Conservation (phyloP, 306 rosid genomes). For the Oemleria cerasiformis region DNA sequence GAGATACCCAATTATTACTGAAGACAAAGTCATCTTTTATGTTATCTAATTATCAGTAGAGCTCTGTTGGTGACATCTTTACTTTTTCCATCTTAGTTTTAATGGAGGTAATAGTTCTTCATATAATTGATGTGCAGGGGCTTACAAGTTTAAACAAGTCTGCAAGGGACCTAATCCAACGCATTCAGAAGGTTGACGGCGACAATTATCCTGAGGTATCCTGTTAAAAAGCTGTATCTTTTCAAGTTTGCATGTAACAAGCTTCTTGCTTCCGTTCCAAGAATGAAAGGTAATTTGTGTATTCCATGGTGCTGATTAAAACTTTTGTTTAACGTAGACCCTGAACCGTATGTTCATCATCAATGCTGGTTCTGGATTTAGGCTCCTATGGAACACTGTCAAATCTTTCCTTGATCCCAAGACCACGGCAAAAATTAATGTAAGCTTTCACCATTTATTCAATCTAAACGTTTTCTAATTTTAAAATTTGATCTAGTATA, state of each 20-base stretch:
- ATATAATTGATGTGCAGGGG: constrained; percentile 38
- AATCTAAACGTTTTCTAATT: constrained; percentile 1
- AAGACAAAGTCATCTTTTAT: neutral
- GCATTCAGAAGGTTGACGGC: constrained; percentile 93
- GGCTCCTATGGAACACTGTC: constrained; percentile 84
- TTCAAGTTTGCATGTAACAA: constrained; percentile 8
- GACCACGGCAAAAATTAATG: constrained; percentile 84
- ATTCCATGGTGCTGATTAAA: constrained; percentile 18
- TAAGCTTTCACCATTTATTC: constrained; percentile 24
- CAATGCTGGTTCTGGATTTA: constrained; percentile 96
- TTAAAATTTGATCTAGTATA: constrained; percentile 11
- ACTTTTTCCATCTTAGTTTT: neutral
- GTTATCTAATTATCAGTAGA: neutral
- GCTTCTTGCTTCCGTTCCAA: neutral
- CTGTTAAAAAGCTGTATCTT: constrained; percentile 7
- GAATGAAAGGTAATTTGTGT: constrained; percentile 2
- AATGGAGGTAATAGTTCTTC: neutral
- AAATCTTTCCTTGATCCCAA: constrained; percentile 93
- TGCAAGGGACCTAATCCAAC: constrained; percentile 81
- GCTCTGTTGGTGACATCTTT: neutral
- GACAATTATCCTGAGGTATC: constrained; percentile 96
- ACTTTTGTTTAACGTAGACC: constrained; percentile 40
- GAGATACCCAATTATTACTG: neutral
- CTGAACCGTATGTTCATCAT: constrained; percentile 94
- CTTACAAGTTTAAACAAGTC: constrained; percentile 75